Evolutionary conservation across 1,284 basidiomycete species (phyloP).

Genomic region (Heterobasidion occidentale): DNA sequence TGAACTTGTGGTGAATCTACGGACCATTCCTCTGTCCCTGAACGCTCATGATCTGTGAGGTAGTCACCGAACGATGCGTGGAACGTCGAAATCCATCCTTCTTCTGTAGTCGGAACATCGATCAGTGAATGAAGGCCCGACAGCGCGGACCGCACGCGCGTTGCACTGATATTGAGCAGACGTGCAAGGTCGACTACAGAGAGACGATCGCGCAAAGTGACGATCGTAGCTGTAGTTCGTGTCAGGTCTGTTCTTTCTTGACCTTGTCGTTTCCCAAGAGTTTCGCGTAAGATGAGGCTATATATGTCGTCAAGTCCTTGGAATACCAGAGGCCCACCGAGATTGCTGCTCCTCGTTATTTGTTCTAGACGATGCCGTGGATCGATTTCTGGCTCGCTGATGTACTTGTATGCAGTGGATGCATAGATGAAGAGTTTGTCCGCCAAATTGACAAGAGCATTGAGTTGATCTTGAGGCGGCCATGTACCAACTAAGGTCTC

Average conservation of each 20-base stretch:
- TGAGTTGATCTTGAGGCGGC: background rate
- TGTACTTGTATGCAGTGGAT: background rate
- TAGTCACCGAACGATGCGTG: background rate
- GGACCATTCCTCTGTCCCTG: background rate
- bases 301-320: background rate
- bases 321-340: too few species aligned
- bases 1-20: background rate
- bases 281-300: background rate
- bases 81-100: background rate
- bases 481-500: background rate
- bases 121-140: background rate
- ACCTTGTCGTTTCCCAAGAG: background rate
- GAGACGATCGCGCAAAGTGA: background rate
- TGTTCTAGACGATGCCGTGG: background rate
- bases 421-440: conserved; percentile 1
- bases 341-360: background rate
- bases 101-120: background rate
- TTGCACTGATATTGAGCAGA: background rate
- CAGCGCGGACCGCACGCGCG: background rate
- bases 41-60: background rate
- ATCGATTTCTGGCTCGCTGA: background rate
- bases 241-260: background rate
- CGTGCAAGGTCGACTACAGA: background rate
- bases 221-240: background rate
- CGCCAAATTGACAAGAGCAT: background rate